Percentiles rank a stretch among this genome's conserved stretches.
Evolutionary conservation across 116 monocot species (phyloP).

Genomic region (Zostera marina): DNA sequence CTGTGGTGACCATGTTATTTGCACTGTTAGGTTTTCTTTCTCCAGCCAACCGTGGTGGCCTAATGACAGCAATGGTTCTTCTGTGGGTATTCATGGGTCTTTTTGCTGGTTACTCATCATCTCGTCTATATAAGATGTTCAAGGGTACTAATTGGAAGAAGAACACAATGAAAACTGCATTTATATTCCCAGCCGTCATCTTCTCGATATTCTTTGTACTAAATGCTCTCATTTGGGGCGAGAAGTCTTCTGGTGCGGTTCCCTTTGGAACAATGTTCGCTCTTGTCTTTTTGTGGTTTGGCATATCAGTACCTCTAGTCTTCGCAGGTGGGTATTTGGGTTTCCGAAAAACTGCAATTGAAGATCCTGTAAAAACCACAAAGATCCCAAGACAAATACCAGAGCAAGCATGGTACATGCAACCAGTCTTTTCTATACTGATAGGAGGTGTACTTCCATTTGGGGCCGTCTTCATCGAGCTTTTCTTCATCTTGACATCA

Average conservation of each 20-base stretch:
- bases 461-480: slow-evolving; percentile 14
- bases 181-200: slow-evolving; percentile 13
- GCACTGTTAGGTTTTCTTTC: slow-evolving; percentile 13
- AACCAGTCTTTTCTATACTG: slow-evolving; percentile 8
- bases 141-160: slow-evolving; percentile 14
- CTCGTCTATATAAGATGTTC: slow-evolving; percentile 17
- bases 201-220: slow-evolving; percentile 12
- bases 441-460: slow-evolving; percentile 13
- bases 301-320: slow-evolving; percentile 14
- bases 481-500: slow-evolving; percentile 16
- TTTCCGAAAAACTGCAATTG: slow-evolving; percentile 8
- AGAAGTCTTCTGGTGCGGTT: slow-evolving; percentile 15
- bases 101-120: slow-evolving; percentile 11
- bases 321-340: slow-evolving; percentile 14
- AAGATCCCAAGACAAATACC: slow-evolving; percentile 18
- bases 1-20: slow-evolving; percentile 14
- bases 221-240: slow-evolving; percentile 14
- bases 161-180: slow-evolving; percentile 14
- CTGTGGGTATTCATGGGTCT: slow-evolving; percentile 15
- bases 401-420: slow-evolving; percentile 16
- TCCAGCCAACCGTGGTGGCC: slow-evolving; percentile 13
- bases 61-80: slow-evolving; percentile 15
- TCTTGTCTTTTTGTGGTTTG: slow-evolving; percentile 14
- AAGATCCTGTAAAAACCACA: slow-evolving; percentile 12
- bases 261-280: slow-evolving; percentile 17